These are phyloP conservation scores for Tetradesmus lagerheimii DNA, from an alignment of 139 green algal species.

Conservation along the genomic window DNA sequence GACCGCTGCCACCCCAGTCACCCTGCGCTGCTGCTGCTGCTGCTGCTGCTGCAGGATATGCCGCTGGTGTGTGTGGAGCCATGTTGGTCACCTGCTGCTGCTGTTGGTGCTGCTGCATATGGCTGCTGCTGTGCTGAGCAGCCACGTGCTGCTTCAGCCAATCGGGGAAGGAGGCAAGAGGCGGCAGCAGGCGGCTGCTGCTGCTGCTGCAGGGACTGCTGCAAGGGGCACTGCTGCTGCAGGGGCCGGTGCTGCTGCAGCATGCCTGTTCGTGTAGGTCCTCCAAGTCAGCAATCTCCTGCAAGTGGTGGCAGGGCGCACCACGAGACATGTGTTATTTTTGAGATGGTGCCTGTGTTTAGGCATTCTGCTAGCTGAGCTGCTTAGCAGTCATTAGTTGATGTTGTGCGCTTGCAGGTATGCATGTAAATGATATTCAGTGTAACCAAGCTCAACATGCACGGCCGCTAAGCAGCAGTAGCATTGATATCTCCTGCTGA, in stretches of 20 bases:
- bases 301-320: background rate
- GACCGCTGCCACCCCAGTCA: background rate
- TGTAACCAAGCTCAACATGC: background rate
- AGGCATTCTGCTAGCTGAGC: too few relatives aligned
- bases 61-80: background rate
- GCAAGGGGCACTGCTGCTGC: constrained; percentile 24
- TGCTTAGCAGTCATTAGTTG: too few relatives aligned
- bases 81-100: too few relatives aligned
- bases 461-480: background rate
- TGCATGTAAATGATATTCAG: background rate
- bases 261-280: constrained; percentile 16
- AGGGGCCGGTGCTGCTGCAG: constrained; percentile 8
- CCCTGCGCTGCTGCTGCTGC: background rate
- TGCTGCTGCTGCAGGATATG: constrained; percentile 16
- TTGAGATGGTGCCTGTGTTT: too few relatives aligned
- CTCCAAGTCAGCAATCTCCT: constrained; percentile 39
- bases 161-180: background rate
- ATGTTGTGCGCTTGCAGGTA: too few relatives aligned
- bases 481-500: background rate
- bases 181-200: background rate
- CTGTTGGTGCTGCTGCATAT: constrained; percentile 9
- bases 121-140: background rate
- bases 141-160: constrained; percentile 36
- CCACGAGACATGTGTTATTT: too few relatives aligned
- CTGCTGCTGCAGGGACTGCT: background rate